Evolutionary conservation across 2,329 filamentous ascomycete species (phyloP), one percentile per base, ranked within the genome.

Genomic region (Beauveria rudraprayagi): DNA sequence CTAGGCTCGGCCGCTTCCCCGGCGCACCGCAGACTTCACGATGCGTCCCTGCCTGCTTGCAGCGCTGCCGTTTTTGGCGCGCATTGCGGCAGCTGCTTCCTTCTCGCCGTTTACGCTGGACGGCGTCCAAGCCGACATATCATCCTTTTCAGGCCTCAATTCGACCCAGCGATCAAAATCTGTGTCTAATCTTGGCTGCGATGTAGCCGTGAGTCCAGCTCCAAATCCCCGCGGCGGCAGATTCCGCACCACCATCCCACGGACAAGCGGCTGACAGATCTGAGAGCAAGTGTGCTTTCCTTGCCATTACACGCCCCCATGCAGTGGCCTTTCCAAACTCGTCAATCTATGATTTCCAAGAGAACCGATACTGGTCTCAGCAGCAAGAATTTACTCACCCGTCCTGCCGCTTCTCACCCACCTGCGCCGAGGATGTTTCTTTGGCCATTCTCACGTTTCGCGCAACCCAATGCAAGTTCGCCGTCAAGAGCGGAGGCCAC

Each of bases 401-500:
- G 3, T 41, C 61, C 4, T 72, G 67, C 61, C 68, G 67, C 40
- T 66, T 71, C 47, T 63, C 65, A 5, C 70, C 71, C 8, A 37
- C 41, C 1, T 64, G 67, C 1, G 63, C 70, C 3, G 56, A 60
- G 6, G 67, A 70, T 4, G 68, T 72, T 4, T 71, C 71, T 4
- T 62, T 69, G 2, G 62, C 65, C 9, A 63, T 73, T 5, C 59
- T 69, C 19, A 62, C 67, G 2, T 63, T 66, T 19, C 67, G 66
- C 24, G 65, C 64, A 24, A 70, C 66, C 3, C 61, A 64, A 14
- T 72, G 71, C 64, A 64, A 67, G 28, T 73, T 73, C 54, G 68
- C 71, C 10, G 66, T 72, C 34, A 71, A 71, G 61, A 67, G 68
- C 16, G 72, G 71, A 37, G 73, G 72, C n/a, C 73, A 75, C 41